Evolutionary conservation across 2,329 filamentous ascomycete species (phyloP), one percentile per base, ranked within the genome.

Genomic region (Monosporascus sp.): DNA sequence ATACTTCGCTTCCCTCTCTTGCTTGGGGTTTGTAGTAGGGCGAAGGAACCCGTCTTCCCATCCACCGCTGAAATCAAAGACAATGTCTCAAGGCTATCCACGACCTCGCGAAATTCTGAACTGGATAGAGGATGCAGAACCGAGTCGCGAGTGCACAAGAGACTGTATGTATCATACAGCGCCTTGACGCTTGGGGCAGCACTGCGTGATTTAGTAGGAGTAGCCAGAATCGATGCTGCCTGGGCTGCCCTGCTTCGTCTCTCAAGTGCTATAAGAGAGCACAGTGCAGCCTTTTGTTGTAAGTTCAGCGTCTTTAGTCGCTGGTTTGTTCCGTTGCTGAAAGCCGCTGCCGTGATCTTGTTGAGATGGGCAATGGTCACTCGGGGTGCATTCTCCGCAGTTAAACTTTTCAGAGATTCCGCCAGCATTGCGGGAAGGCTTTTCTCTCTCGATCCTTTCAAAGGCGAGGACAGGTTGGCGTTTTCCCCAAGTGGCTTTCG

Each of bases 281-380:
- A 99, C 9, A 99, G 79, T 0, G 93, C 91, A 4, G 93, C 94
- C 70, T 96, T 97, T 70, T 99, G 94, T 68, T 99, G 95, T 2
- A 99, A 79, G 68, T 97, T 99, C 53, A 99, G 82, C 5, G 86
- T 85, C 69, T 89, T 87, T 15, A 99, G 82, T 54, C 94, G 84
- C 63, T 97, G 91, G 14, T 80, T 83, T 1, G 91, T 88, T 37
- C 92, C 92, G 62, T 97, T 93, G 68, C 89, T 90, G 70, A 99
- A 97, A 1, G 91, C 89, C 4, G 90, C 85, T 0, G 92, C 85
- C 0, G 94, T 96, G 56, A 97, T 87, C 63, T 90, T 91, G 67
- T 94, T 96, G 64, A 99, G 84, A 68, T 99, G 94, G 1, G 85
- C 85, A 60, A 99, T 95, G 28, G 85, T 91, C 35, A 91, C 94